phyloP scores from a whole-genome alignment of 2,329 filamentous ascomycete genomes.

The Aspergillus novofumigatus region DNA sequence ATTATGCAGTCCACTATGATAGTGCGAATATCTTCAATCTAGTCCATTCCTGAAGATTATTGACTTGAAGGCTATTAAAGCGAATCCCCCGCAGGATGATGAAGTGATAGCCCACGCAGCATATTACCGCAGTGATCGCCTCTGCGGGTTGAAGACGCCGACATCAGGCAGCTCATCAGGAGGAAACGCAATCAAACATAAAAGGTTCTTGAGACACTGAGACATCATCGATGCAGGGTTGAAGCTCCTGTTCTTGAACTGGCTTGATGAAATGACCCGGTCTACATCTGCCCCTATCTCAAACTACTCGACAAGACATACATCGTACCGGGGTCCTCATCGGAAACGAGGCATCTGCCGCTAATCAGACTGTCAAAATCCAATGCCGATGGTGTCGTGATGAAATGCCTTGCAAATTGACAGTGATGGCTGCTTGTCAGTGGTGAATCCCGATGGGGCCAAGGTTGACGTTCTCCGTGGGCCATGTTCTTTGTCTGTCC shows the following conservation, averaged over 20 bases:
- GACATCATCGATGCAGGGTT: background rate
- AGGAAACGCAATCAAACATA: background rate
- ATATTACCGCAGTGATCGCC: background rate
- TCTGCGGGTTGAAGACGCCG: background rate
- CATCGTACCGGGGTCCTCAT: background rate
- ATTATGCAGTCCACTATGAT: too few relatives aligned
- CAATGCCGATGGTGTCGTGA: background rate
- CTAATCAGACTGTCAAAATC: background rate
- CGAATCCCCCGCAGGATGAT: too few relatives aligned
- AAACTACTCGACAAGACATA: background rate
- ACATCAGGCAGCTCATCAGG: background rate
- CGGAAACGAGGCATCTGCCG: background rate
- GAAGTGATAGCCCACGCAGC: too few relatives aligned
- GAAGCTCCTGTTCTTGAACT: background rate
- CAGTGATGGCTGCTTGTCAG: background rate
- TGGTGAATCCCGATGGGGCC: background rate
- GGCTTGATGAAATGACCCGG: background rate
- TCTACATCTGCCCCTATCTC: background rate
- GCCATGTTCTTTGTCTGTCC: background rate
- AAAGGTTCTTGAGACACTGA: background rate
- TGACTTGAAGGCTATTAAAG: too few relatives aligned
- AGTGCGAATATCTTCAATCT: too few relatives aligned
- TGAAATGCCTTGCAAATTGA: background rate
- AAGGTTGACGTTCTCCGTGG: background rate
- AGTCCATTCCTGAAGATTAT: too few relatives aligned